These are phyloP conservation scores for Rhizopogon sp. DNA, from an alignment of 768 basidiomycete genomes.

Conservation along the genomic window DNA sequence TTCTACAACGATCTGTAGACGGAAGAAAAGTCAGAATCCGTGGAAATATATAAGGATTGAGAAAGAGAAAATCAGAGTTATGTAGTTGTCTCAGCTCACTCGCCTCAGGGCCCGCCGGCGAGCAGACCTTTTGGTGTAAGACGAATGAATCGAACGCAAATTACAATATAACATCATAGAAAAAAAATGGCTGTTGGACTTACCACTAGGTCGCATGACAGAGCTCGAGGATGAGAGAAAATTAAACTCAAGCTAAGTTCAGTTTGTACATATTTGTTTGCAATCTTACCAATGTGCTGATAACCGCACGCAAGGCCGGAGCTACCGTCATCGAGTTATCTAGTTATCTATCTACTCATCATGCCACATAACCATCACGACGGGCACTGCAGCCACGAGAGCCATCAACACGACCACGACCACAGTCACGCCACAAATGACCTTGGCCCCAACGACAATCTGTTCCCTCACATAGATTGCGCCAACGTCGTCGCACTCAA, in stretches of 20 bases:
- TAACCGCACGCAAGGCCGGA: too few relatives aligned
- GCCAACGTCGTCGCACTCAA: conserved; percentile 81
- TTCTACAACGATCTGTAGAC: neutral
- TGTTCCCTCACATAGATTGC: conserved; percentile 74
- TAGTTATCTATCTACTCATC: conserved; percentile 4
- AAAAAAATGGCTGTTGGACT: conserved; percentile 9
- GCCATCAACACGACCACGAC: conserved; percentile 54
- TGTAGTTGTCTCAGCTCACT: conserved; percentile 66
- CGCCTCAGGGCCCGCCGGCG: conserved; percentile 70
- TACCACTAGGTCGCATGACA: conserved; percentile 8
- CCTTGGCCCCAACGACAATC: conserved; percentile 58
- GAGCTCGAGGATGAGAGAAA: neutral
- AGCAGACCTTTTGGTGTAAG: conserved; percentile 68
- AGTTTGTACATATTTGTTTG: neutral
- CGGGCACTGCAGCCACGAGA: conserved; percentile 54
- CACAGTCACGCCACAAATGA: conserved; percentile 37
- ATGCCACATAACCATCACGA: conserved; percentile 46
- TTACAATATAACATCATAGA: conserved; percentile 69
- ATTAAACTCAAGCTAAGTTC: conserved; percentile 10
- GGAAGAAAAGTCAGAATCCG: neutral
- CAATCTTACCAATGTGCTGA: too few relatives aligned
- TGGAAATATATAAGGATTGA: neutral
- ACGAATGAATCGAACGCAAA: conserved; percentile 80
- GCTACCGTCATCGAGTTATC: too few relatives aligned
- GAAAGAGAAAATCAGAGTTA: conserved; percentile 38